These are phyloP conservation scores for Saussurea involucrata DNA, from an alignment of 129 eudicot species.

Conservation along the genomic window DNA sequence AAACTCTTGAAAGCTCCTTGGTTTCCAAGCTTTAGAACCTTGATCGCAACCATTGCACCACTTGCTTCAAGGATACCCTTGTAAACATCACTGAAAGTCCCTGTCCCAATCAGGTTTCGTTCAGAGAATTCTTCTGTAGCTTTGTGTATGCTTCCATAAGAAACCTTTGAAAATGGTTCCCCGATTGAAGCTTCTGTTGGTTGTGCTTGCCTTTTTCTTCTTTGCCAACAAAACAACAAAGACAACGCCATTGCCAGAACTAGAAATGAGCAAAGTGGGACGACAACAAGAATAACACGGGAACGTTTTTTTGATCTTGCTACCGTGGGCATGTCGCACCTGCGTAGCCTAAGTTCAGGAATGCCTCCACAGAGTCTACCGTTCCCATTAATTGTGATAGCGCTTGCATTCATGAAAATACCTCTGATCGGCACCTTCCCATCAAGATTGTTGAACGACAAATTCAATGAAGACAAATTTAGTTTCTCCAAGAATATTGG, in stretches of 20 bases:
- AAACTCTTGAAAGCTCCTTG: constrained; percentile 21
- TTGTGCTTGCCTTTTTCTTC: not conserved
- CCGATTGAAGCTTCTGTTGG: not conserved
- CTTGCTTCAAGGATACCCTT: constrained; percentile 5
- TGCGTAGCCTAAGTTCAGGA: constrained; percentile 21
- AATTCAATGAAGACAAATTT: constrained; percentile 20
- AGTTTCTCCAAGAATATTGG: constrained; percentile 30
- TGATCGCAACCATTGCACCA: constrained; percentile 9
- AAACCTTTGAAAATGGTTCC: not conserved
- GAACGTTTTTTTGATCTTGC: constrained; percentile 6
- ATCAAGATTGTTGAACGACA: constrained; percentile 32
- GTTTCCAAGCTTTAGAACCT: too few relatives aligned
- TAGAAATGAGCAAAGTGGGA: not conserved
- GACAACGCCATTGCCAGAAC: not conserved
- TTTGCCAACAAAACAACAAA: not conserved
- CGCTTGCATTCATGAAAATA: constrained; percentile 22
- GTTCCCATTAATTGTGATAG: constrained; percentile 21
- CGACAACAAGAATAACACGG: not conserved
- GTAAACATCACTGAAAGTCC: constrained; percentile 26
- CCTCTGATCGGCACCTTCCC: constrained; percentile 36
- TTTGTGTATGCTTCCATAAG: constrained; percentile 14
- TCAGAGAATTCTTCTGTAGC: too few relatives aligned
- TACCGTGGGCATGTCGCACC: constrained; percentile 7
- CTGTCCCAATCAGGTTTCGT: not conserved
- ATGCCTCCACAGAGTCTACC: constrained; percentile 33